Conservation (phyloP, 176 grass and related monocot species). For the Ampelocalamus luodianensis region DNA sequence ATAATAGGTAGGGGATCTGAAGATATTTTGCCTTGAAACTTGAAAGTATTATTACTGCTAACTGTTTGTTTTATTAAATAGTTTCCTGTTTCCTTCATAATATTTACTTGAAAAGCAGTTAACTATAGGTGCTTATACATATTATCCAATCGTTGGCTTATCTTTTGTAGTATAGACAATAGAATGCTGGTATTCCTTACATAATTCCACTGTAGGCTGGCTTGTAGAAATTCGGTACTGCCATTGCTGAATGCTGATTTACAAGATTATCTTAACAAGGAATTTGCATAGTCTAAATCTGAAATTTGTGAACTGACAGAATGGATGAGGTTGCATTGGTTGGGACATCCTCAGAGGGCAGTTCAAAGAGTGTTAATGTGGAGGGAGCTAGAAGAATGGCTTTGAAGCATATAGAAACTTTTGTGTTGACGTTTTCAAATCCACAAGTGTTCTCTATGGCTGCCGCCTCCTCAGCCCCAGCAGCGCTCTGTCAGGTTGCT, state of each 20-base stretch:
- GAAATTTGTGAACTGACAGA: slow-evolving; percentile 58
- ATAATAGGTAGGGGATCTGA: background rate
- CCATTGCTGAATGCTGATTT: background rate
- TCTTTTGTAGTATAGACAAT: slow-evolving; percentile 11
- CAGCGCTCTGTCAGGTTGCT: slow-evolving; percentile 73
- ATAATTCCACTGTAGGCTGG: background rate
- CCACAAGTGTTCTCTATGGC: slow-evolving; percentile 77
- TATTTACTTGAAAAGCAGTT: background rate
- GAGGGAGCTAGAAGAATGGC: slow-evolving; percentile 97
- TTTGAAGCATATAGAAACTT: slow-evolving; percentile 93
- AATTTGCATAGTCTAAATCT: slow-evolving; percentile 37
- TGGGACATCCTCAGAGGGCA: slow-evolving; percentile 74
- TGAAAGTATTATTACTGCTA: background rate
- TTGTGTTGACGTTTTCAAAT: slow-evolving; percentile 88
- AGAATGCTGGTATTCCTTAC: background rate
- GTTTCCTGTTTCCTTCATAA: background rate
- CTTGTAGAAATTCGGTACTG: slow-evolving; percentile 4
- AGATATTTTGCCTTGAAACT: background rate
- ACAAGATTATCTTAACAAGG: slow-evolving; percentile 30
- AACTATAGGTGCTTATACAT: background rate
- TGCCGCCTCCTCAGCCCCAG: slow-evolving; percentile 72
- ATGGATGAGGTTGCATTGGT: slow-evolving; percentile 86
- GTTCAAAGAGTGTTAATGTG: slow-evolving; percentile 77
- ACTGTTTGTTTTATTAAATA: background rate
- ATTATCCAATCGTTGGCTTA: background rate